Conservation (phyloP, 2,329 filamentous ascomycete genomes). For the Sporothrix luriei region DNA sequence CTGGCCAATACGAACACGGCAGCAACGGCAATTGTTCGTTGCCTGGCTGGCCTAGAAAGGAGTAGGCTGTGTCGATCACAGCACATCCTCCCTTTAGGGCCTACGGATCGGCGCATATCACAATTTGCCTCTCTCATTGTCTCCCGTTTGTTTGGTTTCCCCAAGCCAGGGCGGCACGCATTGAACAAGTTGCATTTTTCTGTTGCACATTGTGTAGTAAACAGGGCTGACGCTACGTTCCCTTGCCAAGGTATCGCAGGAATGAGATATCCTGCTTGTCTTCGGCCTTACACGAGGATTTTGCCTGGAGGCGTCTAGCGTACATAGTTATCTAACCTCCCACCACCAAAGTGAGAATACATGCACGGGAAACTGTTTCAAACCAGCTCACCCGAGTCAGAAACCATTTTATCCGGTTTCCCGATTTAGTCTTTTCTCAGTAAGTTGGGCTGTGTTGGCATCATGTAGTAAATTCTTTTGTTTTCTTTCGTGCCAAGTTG, state of each 20-base stretch:
- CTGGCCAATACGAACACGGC: conserved; percentile 7
- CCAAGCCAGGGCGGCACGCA: not conserved
- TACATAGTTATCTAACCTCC: not conserved
- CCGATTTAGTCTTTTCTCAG: not conserved
- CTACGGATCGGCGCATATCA: conserved; percentile 24
- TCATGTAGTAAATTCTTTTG: not conserved
- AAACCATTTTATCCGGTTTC: not conserved
- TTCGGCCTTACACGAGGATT: not conserved
- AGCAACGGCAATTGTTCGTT: conserved; percentile 5
- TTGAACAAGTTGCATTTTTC: not conserved
- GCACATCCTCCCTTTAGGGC: not conserved
- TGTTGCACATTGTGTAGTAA: not conserved
- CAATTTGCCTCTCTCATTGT: conserved; percentile 12
- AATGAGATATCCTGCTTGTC: conserved; percentile 6
- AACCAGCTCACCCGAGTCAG: not conserved
- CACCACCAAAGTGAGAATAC: not conserved
- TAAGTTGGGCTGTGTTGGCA: not conserved
- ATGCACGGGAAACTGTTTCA: conserved; percentile 4
- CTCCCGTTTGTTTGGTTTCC: not conserved
- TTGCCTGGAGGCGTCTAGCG: not conserved
- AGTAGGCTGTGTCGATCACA: not conserved
- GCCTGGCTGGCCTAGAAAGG: not conserved
- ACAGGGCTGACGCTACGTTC: not conserved
- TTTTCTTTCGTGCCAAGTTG: not conserved
- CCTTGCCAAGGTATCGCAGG: not conserved